Evolutionary conservation across 306 rosid genomes (phyloP).

Genomic region (Lotus japonicus): DNA sequence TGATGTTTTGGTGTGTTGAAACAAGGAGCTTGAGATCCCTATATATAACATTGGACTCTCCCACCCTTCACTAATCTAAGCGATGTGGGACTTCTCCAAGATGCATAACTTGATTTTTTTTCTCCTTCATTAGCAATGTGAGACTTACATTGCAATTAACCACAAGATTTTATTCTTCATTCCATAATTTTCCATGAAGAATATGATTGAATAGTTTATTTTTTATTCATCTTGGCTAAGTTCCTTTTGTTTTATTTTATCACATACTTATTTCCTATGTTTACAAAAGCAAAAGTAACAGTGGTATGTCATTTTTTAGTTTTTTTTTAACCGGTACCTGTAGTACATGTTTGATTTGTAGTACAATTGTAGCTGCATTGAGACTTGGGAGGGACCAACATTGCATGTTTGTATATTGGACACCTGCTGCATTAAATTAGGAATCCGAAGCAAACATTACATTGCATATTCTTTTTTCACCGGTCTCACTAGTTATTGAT

Average conservation of each 20-base stretch:
- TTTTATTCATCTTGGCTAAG: neutral
- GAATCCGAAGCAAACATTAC: neutral
- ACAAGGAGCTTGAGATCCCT: too few species aligned
- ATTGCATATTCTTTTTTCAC: neutral
- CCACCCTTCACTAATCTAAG: too few species aligned
- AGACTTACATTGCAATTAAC: too few species aligned
- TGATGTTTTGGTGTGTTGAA: too few species aligned
- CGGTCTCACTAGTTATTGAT: too few species aligned
- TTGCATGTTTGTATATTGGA: neutral
- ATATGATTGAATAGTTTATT: neutral
- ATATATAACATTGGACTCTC: too few species aligned
- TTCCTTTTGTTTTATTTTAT: neutral
- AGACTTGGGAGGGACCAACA: neutral
- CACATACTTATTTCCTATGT: neutral
- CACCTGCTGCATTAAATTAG: constrained; percentile 1
- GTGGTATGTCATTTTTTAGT: neutral
- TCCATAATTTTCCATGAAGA: neutral
- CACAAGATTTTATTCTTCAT: too few species aligned
- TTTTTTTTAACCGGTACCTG: too few species aligned
- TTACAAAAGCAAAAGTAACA: neutral
- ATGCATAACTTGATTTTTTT: too few species aligned
- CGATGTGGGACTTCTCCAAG: too few species aligned
- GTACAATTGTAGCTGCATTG: neutral
- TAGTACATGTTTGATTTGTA: neutral
- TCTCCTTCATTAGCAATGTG: too few species aligned